Evolutionary conservation across 179 eudicot species (phyloP), one percentile per base, ranked within the genome.

Genomic region (Silene coronaria): DNA sequence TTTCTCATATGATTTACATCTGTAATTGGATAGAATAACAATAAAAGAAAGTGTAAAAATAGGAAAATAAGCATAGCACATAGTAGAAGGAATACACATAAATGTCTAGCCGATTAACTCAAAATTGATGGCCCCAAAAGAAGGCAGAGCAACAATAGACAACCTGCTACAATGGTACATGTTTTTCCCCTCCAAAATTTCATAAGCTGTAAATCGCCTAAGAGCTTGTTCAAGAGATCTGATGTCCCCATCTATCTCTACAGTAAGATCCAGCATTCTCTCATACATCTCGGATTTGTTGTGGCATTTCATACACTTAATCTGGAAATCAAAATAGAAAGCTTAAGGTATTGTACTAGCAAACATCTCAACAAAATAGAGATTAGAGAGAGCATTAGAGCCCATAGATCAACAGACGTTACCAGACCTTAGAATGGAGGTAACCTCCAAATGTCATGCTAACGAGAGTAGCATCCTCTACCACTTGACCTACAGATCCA

Each of bases 401-500:
- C 46, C 58, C 11, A 53, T 24, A 65, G 59, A 14, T 28, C 53
- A 62, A 66, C 34, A 69, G 51, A 61, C 30, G 23, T 55, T 9
- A 14, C 24, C 70, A 67, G 71, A 95, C 98, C 97, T 89, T 94
- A 57, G 97, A 94, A 70, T 87, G 88, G 68, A 94, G 91, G 71
- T 86, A 90, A 67, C 98, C 98, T 62, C 97, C 98, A 87, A 94
- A 94, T 32, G 96, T 92, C 79, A 92, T 89, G 71, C 96, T 91
- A 59, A 90, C 74, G n/a, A 94, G 86, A 73, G 92, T 90, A 48
- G 92, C 83, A 77, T 89, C 96, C 79, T 93, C 98, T 76, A 80
- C 88, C 72, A 66, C 87, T 72, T 79, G 89, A 77, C 79, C 84
- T 75, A 48, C 67, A 80, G 67, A 76, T 74, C 91, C 84, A 75